A percentile compares a stretch with the other conserved stretches of the same genome.
These are phyloP conservation scores for Magnusiomyces sp. DNA, from an alignment of 1,139 yeast genomes.

Conservation along the genomic window DNA sequence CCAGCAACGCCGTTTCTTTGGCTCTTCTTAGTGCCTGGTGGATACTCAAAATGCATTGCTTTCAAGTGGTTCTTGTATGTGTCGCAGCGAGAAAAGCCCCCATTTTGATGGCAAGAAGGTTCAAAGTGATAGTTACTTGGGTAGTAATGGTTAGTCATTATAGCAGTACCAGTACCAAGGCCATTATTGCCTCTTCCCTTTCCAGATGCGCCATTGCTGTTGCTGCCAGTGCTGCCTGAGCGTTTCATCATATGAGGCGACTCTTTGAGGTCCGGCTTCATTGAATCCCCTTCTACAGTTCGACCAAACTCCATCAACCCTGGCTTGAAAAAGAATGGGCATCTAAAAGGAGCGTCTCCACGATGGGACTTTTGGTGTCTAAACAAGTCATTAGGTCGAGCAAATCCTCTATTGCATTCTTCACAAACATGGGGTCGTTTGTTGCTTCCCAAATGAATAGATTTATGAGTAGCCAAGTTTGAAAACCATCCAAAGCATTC, in stretches of 20 bases:
- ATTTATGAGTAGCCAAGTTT: slow-evolving; percentile 77
- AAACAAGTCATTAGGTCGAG: slow-evolving; percentile 76
- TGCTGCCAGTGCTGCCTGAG: slow-evolving; percentile 2
- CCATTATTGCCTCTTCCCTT: slow-evolving; percentile 15
- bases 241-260: too few relatives aligned
- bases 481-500: slow-evolving; percentile 68
- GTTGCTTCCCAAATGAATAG: slow-evolving; percentile 68
- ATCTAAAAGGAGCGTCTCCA: slow-evolving; percentile 30
- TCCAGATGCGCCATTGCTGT: slow-evolving; percentile 5
- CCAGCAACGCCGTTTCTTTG: slow-evolving; percentile 65
- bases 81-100: slow-evolving; percentile 81
- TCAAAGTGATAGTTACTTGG: slow-evolving; percentile 34
- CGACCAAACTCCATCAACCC: neutral
- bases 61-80: slow-evolving; percentile 86
- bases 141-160: slow-evolving; percentile 73
- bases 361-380: slow-evolving; percentile 76
- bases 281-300: neutral
- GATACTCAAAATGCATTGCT: slow-evolving; percentile 85
- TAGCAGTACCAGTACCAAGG: slow-evolving; percentile 51
- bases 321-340: slow-evolving; percentile 24
- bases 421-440: slow-evolving; percentile 55
- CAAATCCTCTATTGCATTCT: slow-evolving; percentile 75
- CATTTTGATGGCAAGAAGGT: slow-evolving; percentile 59
- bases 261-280: too few relatives aligned
- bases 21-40: slow-evolving; percentile 75